A percentile compares a stretch with the other conserved stretches of the same genome.
These are phyloP conservation scores for Kregervanrija pseudodelftensis DNA, from an alignment of 805 yeast genomes.

Conservation along the genomic window DNA sequence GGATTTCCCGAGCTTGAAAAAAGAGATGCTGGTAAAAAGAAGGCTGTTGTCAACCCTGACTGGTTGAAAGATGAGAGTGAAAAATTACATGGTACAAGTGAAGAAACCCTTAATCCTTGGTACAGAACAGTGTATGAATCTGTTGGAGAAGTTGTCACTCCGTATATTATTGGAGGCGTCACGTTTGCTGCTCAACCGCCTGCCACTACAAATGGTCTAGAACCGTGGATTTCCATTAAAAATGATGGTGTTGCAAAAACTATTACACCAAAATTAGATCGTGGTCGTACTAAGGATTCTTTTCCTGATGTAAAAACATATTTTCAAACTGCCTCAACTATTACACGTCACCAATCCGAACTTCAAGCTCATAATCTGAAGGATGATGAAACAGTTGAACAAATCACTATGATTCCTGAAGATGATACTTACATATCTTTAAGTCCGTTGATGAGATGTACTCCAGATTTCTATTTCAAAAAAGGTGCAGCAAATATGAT, in stretches of 20 bases:
- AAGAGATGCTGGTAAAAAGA: conserved; percentile 16
- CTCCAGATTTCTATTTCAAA: conserved; percentile 64
- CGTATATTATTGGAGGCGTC: conserved; percentile 57
- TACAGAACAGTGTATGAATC: conserved; percentile 57
- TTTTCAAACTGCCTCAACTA: conserved; percentile 63
- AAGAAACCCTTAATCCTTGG: conserved; percentile 53
- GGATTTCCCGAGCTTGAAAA: conserved; percentile 1
- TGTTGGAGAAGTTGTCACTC: conserved; percentile 51
- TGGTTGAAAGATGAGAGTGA: conserved; percentile 18
- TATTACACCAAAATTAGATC: conserved; percentile 65
- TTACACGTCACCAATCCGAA: conserved; percentile 49
- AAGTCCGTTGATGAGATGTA: conserved; percentile 79
- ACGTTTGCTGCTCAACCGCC: conserved; percentile 68
- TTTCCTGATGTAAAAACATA: conserved; percentile 70
- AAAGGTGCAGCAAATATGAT: conserved; percentile 53
- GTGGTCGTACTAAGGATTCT: conserved; percentile 60
- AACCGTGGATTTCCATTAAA: conserved; percentile 75
- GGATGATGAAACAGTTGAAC: conserved; percentile 49
- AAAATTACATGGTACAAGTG: conserved; percentile 9
- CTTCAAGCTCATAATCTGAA: conserved; percentile 69
- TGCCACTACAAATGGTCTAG: conserved; percentile 52
- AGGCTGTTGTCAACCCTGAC: conserved; percentile 22
- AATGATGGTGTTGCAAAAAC: conserved; percentile 78
- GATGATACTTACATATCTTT: conserved; percentile 65
- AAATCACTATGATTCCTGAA: conserved; percentile 52